Conservation (phyloP, 164 flowering plant species). For the Kingdonia uniflora region DNA sequence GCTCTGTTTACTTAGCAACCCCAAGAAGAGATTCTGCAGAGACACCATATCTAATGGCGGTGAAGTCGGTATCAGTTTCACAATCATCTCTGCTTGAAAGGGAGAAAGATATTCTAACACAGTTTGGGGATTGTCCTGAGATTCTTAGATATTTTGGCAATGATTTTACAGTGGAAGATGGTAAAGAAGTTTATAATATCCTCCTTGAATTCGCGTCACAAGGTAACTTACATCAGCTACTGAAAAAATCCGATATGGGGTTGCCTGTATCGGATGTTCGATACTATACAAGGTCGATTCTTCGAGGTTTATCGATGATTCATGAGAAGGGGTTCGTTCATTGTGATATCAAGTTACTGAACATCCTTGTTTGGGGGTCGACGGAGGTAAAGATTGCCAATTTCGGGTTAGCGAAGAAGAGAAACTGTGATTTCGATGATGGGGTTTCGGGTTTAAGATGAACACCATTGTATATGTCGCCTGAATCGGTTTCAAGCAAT, state of each 20-base stretch:
- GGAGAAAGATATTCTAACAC: too few relatives aligned
- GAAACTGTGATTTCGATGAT: constrained; percentile 16
- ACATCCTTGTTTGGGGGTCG: constrained; percentile 28
- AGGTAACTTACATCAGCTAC: constrained; percentile 36
- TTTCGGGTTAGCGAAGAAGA: too few relatives aligned
- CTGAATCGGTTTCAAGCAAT: constrained; percentile 28
- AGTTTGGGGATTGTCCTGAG: too few relatives aligned
- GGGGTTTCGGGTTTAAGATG: constrained; percentile 38
- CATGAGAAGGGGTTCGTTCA: constrained; percentile 60
- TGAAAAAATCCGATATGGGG: constrained; percentile 20
- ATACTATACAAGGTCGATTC: constrained; percentile 26
- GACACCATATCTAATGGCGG: too few relatives aligned
- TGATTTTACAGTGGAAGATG: too few relatives aligned
- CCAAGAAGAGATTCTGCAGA: too few relatives aligned
- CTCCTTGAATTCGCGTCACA: constrained; percentile 48
- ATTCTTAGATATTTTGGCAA: too few relatives aligned
- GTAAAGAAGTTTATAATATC: too few relatives aligned
- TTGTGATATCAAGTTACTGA: too few relatives aligned
- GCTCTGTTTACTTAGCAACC: constrained; percentile 31
- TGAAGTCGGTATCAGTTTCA: constrained; percentile 3
- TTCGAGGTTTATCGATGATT: constrained; percentile 30
- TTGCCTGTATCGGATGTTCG: constrained; percentile 35
- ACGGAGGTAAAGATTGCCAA: too few relatives aligned
- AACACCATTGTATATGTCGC: too few relatives aligned
- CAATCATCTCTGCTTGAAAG: constrained; percentile 23